phyloP scores from a whole-genome alignment of 306 rosid species.

The Canavalia gladiata region DNA sequence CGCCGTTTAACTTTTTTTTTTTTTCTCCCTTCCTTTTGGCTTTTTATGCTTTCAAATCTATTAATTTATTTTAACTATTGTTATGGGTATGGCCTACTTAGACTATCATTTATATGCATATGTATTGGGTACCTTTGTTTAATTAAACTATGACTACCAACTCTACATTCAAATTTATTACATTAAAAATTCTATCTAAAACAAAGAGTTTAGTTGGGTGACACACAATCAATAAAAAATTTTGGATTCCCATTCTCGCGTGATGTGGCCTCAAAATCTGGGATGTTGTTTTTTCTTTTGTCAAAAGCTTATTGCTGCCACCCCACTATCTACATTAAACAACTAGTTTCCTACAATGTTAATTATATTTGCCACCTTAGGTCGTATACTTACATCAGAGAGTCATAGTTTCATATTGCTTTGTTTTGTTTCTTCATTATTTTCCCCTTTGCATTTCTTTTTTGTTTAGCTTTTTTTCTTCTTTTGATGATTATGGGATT shows the following conservation, averaged over 20 bases:
- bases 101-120: constrained; percentile 29
- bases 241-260: constrained; percentile 75
- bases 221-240: constrained; percentile 46
- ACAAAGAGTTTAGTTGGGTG: constrained; percentile 48
- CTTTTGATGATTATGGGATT: constrained; percentile 76
- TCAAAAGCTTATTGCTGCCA: constrained; percentile 58
- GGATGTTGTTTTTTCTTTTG: constrained; percentile 64
- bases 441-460: constrained; percentile 30
- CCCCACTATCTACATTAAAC: constrained; percentile 51
- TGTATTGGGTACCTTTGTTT: constrained; percentile 9
- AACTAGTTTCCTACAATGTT: constrained; percentile 44
- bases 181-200: constrained; percentile 8
- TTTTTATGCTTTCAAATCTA: constrained; percentile 54
- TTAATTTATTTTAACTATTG: neutral
- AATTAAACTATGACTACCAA: constrained; percentile 45
- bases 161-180: constrained; percentile 35
- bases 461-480: constrained; percentile 47
- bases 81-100: constrained; percentile 39
- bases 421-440: constrained; percentile 34
- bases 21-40: constrained; percentile 49
- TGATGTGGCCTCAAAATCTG: constrained; percentile 84
- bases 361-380: constrained; percentile 51
- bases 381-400: constrained; percentile 30
- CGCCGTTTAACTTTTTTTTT: constrained; percentile 65
- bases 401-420: constrained; percentile 50